These are phyloP conservation scores for Didymella arachidicola DNA, from an alignment of 2,329 filamentous ascomycete genomes.

Conservation along the genomic window DNA sequence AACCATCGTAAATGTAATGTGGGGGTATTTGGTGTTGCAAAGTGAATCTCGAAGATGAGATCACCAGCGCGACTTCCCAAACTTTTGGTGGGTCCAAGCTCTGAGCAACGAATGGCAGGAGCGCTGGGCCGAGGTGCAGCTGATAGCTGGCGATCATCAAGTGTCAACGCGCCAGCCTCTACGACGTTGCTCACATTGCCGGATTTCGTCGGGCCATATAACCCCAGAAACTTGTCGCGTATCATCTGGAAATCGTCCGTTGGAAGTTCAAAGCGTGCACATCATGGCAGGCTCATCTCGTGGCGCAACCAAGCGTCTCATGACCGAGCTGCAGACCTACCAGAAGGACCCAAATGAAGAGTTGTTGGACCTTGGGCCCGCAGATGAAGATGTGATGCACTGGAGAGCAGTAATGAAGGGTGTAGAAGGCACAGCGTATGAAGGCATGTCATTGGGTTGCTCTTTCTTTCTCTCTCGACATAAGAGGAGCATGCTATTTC, in stretches of 20 bases:
- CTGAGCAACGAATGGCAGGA: constrained; percentile 27
- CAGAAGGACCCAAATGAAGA: constrained; percentile 63
- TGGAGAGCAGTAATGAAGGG: constrained; percentile 69
- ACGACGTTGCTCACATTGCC: constrained; percentile 1
- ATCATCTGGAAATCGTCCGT: background rate
- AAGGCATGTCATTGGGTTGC: constrained; percentile 55
- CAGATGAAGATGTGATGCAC: constrained; percentile 64
- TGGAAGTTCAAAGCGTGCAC: background rate
- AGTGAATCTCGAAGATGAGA: constrained; percentile 20
- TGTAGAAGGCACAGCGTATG: constrained; percentile 65
- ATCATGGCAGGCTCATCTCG: constrained; percentile 47
- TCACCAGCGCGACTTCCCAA: constrained; percentile 25
- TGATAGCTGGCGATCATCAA: constrained; percentile 18
- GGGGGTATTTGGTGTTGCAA: background rate
- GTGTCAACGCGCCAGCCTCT: constrained; percentile 16
- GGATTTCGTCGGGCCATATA: background rate
- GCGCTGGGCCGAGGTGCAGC: constrained; percentile 33
- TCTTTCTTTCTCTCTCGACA: background rate
- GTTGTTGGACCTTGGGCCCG: constrained; percentile 64
- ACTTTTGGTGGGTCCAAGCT: constrained; percentile 38
- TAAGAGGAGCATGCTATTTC: background rate
- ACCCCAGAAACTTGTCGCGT: background rate
- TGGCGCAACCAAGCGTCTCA: constrained; percentile 62
- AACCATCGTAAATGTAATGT: constrained; percentile 28
- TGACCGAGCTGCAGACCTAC: constrained; percentile 68